Evolutionary conservation across 306 rosid species (phyloP).

Genomic region (Malus fusca): DNA sequence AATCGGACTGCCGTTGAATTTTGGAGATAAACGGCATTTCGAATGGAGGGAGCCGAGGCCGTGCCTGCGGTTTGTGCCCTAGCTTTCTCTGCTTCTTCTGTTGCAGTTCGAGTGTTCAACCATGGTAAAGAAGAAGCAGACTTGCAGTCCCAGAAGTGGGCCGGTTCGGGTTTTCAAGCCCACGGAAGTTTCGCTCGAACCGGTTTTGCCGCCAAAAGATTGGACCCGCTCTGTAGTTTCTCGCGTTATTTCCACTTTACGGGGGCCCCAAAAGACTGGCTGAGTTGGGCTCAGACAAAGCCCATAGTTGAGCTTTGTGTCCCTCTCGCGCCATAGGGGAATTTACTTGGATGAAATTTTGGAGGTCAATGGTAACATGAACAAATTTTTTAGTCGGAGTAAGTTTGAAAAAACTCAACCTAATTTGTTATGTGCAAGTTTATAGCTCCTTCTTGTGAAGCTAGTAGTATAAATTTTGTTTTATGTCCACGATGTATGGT

Average conservation of each 20-base stretch:
- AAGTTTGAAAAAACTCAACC: too few relatives aligned
- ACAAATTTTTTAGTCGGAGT: too few relatives aligned
- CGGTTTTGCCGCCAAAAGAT: background rate
- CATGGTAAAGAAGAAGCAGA: background rate
- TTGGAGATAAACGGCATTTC: conserved; percentile 60
- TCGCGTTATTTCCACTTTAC: background rate
- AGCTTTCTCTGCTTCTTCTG: background rate
- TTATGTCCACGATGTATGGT: too few relatives aligned
- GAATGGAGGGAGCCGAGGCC: background rate
- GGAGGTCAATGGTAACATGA: background rate
- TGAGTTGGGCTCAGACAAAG: background rate
- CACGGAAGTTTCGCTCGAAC: background rate
- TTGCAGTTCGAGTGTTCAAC: background rate
- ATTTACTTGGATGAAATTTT: background rate
- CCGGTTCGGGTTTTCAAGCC: conserved; percentile 1
- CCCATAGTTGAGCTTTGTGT: background rate
- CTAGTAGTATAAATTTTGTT: too few relatives aligned
- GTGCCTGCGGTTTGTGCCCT: background rate
- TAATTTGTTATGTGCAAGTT: too few relatives aligned
- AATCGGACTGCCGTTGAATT: conserved; percentile 57
- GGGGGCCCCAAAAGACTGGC: background rate
- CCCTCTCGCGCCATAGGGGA: background rate
- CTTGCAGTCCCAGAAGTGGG: background rate
- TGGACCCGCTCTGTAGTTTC: background rate
- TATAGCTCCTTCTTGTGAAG: too few relatives aligned